A percentile compares a stretch with the other conserved stretches of the same genome.
Conservation (phyloP, 345 rosid species). For the Populus alba region DNA sequence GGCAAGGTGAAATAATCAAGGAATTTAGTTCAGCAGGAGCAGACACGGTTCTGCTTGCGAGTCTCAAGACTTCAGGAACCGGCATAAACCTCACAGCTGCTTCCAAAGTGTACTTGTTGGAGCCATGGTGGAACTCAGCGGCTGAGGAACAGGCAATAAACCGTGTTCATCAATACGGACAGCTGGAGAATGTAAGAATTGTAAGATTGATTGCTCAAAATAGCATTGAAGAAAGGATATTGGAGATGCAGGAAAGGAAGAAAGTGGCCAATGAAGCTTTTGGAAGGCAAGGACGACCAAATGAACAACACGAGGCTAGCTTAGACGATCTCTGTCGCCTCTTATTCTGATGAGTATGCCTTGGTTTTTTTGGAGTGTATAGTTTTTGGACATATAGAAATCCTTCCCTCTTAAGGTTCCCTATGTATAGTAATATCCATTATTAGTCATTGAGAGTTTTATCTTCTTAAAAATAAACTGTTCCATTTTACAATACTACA, state of each 20-base stretch:
- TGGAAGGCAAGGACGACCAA: conserved; percentile 36
- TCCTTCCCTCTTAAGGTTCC: too few relatives aligned
- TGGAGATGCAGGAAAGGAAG: conserved; percentile 75
- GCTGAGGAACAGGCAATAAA: conserved; percentile 93
- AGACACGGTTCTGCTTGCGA: conserved; percentile 67
- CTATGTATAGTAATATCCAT: too few relatives aligned
- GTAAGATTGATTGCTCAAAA: conserved; percentile 71
- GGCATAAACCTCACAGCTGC: conserved; percentile 89
- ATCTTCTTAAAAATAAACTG: too few relatives aligned
- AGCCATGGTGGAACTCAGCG: conserved; percentile 96
- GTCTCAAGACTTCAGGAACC: conserved; percentile 69
- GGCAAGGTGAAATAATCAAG: conserved; percentile 55
- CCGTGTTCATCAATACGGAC: conserved; percentile 80
- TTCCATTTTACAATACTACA: too few relatives aligned
- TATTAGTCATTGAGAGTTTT: too few relatives aligned
- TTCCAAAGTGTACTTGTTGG: conserved; percentile 65
- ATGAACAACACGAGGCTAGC: conserved; percentile 49
- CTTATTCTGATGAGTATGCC: conserved; percentile 45
- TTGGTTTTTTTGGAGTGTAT: too few relatives aligned
- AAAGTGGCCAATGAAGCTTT: conserved; percentile 67
- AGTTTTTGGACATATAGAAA: too few relatives aligned
- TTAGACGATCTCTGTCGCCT: conserved; percentile 54
- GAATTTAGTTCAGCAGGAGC: conserved; percentile 45
- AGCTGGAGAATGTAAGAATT: conserved; percentile 56
- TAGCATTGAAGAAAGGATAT: conserved; percentile 76